Base-by-base conservation (phyloP, 345 rosid species). In the Raphanus sativus region DNA sequence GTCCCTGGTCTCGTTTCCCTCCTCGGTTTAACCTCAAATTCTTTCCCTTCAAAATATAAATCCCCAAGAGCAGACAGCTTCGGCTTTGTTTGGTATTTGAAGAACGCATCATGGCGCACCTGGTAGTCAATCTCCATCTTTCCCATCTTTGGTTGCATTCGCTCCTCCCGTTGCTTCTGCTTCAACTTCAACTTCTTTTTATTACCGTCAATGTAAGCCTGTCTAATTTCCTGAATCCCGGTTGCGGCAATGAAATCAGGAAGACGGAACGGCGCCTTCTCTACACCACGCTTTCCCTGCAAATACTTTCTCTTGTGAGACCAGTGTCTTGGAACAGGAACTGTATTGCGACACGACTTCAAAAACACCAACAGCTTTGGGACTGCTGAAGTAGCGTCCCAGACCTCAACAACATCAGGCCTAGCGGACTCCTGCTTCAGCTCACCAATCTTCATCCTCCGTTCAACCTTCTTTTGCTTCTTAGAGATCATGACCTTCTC, bases 71-170 rank as follows among this genome's bases (percentile, higher is more conserved):
- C 73, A 48, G 99, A 84, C 54, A 96, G 87, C 86, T 93, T 96
- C 29, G 99, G 99, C 84, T 96, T 96, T 10, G 98, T 96, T 82
- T 96, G 99, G 71, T 89, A 96, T 86, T 96, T 96, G 77, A 96
- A 96, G 82, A 96, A 96, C 54, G 99, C 99, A 86, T 96, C 99
- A 81, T 96, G 99, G 68, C 93, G 99, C 72, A 96, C 99, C 99
- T 96, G 99, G 83, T 93, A 96, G 79, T 96, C 99, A 61, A 96
- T 96, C 81, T 96, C 99, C 99, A 96, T 96, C 81, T 96, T 96
- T 64, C 99, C 99, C 99, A 96, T 96, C 84, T 96, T 96, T 2
- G 99, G 99, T 81, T 96, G 98, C 99, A 96, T 96, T 3, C 98
- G 89, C 75, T 96, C 21, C 21, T 21, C 99, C 61, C 98, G 96